Evolutionary conservation across 805 yeast genomes (phyloP).

Genomic region (Ogataea minuta): DNA sequence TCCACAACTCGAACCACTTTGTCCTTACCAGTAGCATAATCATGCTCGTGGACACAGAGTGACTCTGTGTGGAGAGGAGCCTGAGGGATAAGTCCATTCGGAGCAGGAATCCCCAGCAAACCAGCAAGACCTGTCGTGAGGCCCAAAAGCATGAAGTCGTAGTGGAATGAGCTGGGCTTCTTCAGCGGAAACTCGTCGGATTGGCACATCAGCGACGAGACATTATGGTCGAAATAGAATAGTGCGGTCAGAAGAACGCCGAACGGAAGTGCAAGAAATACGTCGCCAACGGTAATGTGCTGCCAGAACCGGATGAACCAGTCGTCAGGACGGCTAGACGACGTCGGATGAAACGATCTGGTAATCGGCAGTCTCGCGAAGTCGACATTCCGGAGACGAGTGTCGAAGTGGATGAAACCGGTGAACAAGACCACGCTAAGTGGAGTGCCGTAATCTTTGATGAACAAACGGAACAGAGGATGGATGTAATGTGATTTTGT

Average conservation of each 20-base stretch:
- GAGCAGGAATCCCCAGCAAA: conserved; percentile 87
- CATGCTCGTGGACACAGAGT: conserved; percentile 53
- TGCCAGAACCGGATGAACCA: conserved; percentile 82
- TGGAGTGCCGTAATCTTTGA: conserved; percentile 87
- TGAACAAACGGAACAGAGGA: conserved; percentile 58
- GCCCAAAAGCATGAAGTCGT: conserved; percentile 85
- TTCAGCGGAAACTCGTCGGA: conserved; percentile 72
- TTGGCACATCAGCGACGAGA: conserved; percentile 91
- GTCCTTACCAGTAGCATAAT: conserved; percentile 31
- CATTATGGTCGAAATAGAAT: conserved; percentile 94
- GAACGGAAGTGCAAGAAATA: conserved; percentile 90
- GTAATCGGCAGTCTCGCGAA: conserved; percentile 69
- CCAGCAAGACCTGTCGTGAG: conserved; percentile 87
- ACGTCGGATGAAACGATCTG: conserved; percentile 73
- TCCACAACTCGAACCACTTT: conserved; percentile 66
- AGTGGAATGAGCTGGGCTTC: conserved; percentile 90
- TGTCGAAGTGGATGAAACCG: conserved; percentile 91
- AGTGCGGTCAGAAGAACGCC: conserved; percentile 79
- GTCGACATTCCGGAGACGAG: conserved; percentile 54
- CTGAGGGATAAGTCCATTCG: conserved; percentile 95
- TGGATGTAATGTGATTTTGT: conserved; percentile 58
- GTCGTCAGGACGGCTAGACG: conserved; percentile 47
- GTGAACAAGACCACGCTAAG: conserved; percentile 83
- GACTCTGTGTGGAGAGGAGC: conserved; percentile 92
- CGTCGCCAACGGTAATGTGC: conserved; percentile 63